Base-by-base conservation (phyloP, 805 yeast species). In the Pichia paraexigua region DNA sequence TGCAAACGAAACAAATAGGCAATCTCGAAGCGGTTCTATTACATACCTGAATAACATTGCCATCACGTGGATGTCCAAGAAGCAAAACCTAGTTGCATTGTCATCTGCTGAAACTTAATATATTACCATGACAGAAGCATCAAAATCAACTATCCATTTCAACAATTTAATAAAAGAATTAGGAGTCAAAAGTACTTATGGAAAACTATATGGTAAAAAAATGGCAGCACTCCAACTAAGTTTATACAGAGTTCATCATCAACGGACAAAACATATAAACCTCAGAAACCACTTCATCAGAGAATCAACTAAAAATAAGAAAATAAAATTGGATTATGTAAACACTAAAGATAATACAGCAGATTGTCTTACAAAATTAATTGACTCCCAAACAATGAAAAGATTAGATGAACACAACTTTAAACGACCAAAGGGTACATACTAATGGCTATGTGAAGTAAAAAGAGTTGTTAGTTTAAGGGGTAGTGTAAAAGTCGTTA, bases 251-350 rank as follows among this genome's bases (percentile, higher is more conserved):
- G 27, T 45, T 25, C 45, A 46, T 21, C 55, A 51, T 44, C 48
- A 48, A 44, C 21, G 43, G 18, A 48, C 54, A 4, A 53, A 51
- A 30, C 56, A 51, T n/a, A 51, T 51, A 21, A 47, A 53, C 30
- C 43, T 48, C 2, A 41, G 45, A 39, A 30, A 51, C 32, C 52
- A 54, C 18, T 51, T 41, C 13, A 35, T 54, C 15, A 54, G 56
- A 47, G 39, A 47, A 11, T 11, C 18, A 10, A 22, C 47, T n/a
- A 12, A 42, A 18, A 7, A 10, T 5, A 43, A 32, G 12, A 11
- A 22, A 20, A 47, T 48, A 9, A 48, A 42, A 28, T 32, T 52
- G 10, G n/a, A 45, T 17, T 35, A 42, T 39, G 45, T 52, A 7
- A 43, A 43, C 27, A 52, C 52, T 1, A 48, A 43, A 22, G 20